A percentile compares a stretch with the other conserved stretches of the same genome.
Conservation (phyloP, 2,329 filamentous ascomycete genomes). For the Epichloe sp. region DNA sequence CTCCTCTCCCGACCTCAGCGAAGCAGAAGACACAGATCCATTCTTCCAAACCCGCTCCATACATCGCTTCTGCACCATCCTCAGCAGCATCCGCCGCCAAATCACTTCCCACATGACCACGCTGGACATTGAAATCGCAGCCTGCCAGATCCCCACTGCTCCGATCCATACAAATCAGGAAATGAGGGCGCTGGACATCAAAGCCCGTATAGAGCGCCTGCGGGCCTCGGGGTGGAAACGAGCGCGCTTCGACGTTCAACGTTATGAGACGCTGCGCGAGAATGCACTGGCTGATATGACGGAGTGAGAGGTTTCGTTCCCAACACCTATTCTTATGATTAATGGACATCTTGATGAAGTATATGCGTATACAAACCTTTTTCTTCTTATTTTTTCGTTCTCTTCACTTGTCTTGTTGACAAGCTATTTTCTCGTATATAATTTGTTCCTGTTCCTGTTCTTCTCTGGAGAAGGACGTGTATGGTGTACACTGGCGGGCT, state of each 20-base stretch:
- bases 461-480: no score
- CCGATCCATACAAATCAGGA: slow-evolving; percentile 19
- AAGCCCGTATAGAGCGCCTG: slow-evolving; percentile 40
- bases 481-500: no score
- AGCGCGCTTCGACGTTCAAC: slow-evolving; percentile 38
- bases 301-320: background rate
- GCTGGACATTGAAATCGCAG: slow-evolving; percentile 27
- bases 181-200: slow-evolving; percentile 27
- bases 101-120: slow-evolving; percentile 33
- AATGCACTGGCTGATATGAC: slow-evolving; percentile 37
- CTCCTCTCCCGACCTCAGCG: slow-evolving; percentile 5
- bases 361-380: background rate
- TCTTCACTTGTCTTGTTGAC: background rate
- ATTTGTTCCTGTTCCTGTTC: background rate
- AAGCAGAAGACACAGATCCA: slow-evolving; percentile 13
- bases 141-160: slow-evolving; percentile 13
- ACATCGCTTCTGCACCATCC: slow-evolving; percentile 35
- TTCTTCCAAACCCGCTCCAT: slow-evolving; percentile 30
- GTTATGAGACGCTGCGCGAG: slow-evolving; percentile 40
- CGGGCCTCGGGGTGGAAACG: slow-evolving; percentile 42
- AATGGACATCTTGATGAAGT: no score
- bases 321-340: background rate
- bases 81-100: slow-evolving; percentile 34
- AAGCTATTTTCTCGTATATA: no score
- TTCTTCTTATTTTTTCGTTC: background rate